Evolutionary conservation across 2,329 filamentous ascomycete species (phyloP).

Genomic region (Fusarium sp.): DNA sequence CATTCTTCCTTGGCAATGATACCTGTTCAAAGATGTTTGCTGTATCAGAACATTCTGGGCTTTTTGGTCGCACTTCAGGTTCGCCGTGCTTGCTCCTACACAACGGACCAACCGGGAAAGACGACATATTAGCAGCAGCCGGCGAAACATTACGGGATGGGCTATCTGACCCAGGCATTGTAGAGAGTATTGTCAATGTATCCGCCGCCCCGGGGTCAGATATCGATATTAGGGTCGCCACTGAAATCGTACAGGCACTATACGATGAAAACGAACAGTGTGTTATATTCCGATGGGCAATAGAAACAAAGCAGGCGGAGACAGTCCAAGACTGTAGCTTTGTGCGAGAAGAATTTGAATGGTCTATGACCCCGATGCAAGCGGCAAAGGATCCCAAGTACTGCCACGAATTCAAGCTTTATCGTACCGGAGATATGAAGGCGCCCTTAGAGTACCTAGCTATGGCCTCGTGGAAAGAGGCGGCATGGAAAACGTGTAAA

Average conservation of each 20-base stretch:
- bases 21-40: constrained; percentile 35
- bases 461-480: constrained; percentile 38
- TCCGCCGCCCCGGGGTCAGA: constrained; percentile 30
- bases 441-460: constrained; percentile 32
- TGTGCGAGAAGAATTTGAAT: constrained; percentile 35
- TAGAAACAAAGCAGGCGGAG: constrained; percentile 30
- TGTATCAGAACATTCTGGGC: constrained; percentile 37
- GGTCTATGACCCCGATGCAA: constrained; percentile 31
- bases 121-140: constrained; percentile 33
- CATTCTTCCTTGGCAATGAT: constrained; percentile 37
- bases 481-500: constrained; percentile 40
- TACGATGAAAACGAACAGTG: constrained; percentile 30
- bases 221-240: constrained; percentile 25
- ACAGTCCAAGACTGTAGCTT: constrained; percentile 22
- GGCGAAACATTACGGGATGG: constrained; percentile 32
- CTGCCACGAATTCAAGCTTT: constrained; percentile 40
- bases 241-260: constrained; percentile 33
- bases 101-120: constrained; percentile 34
- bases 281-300: constrained; percentile 37
- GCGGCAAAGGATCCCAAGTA: constrained; percentile 33
- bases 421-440: constrained; percentile 32
- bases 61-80: constrained; percentile 24
- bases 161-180: constrained; percentile 20
- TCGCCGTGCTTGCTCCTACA: constrained; percentile 36
- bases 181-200: constrained; percentile 37